A percentile compares a stretch with the other conserved stretches of the same genome.
phyloP scores from a whole-genome alignment of 345 rosid species.

The Xanthoceras sorbifolium region DNA sequence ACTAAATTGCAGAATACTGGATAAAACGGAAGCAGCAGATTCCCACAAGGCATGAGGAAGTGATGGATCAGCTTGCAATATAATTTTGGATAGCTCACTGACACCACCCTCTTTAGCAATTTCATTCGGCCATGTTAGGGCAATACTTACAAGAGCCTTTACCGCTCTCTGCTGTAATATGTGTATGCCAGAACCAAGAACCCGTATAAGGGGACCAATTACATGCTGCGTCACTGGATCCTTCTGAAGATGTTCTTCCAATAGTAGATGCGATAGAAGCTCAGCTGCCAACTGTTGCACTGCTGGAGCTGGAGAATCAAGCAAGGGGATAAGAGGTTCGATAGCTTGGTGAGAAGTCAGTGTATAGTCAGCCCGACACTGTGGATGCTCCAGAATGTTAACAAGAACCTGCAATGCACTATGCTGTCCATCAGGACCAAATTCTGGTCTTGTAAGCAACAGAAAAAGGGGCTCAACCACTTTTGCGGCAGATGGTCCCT shows the following conservation, averaged over 20 bases:
- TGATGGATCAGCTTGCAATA: slow-evolving; percentile 94
- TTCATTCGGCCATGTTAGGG: slow-evolving; percentile 88
- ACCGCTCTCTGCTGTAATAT: slow-evolving; percentile 97
- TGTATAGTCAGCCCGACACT: slow-evolving; percentile 81
- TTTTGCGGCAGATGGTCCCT: slow-evolving; percentile 91
- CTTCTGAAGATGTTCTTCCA: slow-evolving; percentile 90
- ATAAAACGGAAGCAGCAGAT: slow-evolving; percentile 85
- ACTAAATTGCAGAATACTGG: slow-evolving; percentile 90
- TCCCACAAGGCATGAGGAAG: slow-evolving; percentile 94
- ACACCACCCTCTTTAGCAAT: slow-evolving; percentile 98
- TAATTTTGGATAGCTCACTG: slow-evolving; percentile 83
- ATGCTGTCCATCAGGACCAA: slow-evolving; percentile 94
- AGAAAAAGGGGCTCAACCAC: slow-evolving; percentile 90
- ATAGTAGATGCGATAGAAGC: slow-evolving; percentile 90
- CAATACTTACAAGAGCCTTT: slow-evolving; percentile 93
- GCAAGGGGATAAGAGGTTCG: slow-evolving; percentile 92
- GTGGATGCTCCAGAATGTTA: slow-evolving; percentile 93
- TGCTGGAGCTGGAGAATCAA: slow-evolving; percentile 90
- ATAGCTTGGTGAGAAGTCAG: slow-evolving; percentile 85
- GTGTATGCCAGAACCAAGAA: slow-evolving; percentile 86
- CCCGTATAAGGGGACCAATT: slow-evolving; percentile 82
- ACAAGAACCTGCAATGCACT: slow-evolving; percentile 94
- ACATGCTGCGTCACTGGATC: slow-evolving; percentile 78
- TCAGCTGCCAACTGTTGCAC: slow-evolving; percentile 98
- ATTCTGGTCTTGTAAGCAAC: slow-evolving; percentile 72